Conservation (phyloP, 169 alveolate genomes). For the Plasmodium gonderi region DNA sequence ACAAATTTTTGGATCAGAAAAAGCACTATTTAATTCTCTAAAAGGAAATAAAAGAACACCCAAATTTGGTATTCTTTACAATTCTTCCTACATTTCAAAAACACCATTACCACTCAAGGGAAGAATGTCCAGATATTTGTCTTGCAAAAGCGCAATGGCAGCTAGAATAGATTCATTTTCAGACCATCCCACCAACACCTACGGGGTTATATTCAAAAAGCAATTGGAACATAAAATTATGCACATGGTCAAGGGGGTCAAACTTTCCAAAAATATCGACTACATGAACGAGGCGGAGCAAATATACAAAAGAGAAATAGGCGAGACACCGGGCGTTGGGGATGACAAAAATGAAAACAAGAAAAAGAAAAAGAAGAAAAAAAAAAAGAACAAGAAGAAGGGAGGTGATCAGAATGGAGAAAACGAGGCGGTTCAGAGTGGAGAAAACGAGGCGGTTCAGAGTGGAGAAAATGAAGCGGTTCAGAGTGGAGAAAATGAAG, state of each 20-base stretch:
- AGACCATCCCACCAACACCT: conserved; percentile 85
- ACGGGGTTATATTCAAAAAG: conserved; percentile 94
- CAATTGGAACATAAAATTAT: conserved; percentile 96
- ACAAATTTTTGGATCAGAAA: conserved; percentile 97
- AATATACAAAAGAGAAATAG: conserved; percentile 81
- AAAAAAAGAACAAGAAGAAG: conserved; percentile 50
- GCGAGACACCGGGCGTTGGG: conserved; percentile 73
- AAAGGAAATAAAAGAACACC: conserved; percentile 98
- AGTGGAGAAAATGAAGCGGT: conserved; percentile 63
- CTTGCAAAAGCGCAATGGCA: conserved; percentile 98
- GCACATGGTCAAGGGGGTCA: conserved; percentile 89
- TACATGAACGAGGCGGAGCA: conserved; percentile 90
- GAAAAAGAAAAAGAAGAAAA: conserved; percentile 76
- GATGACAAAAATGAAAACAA: conserved; percentile 73
- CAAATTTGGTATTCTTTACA: conserved; percentile 98
- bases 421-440: background rate
- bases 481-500: conserved; percentile 20
- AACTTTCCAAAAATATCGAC: conserved; percentile 87
- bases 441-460: conserved; percentile 38
- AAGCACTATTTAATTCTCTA: conserved; percentile 98
- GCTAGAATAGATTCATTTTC: conserved; percentile 96
- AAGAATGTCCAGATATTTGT: conserved; percentile 96
- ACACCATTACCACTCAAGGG: conserved; percentile 97
- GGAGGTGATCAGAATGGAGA: conserved; percentile 21
- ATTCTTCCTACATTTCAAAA: conserved; percentile 96